Conservation (phyloP, 495 filamentous ascomycete genomes). For the Podospora pseudoanserina region DNA sequence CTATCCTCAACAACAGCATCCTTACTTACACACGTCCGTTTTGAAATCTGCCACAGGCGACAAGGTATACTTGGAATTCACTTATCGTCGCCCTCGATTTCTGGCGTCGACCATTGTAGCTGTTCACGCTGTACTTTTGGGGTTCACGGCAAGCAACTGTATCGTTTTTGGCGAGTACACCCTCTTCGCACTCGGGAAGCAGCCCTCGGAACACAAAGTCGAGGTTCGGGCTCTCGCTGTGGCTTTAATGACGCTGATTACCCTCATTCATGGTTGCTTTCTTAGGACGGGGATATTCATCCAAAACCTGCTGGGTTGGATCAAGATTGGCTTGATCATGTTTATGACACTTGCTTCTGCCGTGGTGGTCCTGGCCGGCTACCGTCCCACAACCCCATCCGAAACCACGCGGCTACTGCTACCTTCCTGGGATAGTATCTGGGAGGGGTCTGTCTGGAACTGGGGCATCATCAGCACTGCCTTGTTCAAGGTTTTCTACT, state of each 20-base stretch:
- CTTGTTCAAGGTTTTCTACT: slow-evolving; percentile 70
- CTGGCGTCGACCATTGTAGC: slow-evolving; percentile 66
- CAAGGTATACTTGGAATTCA: slow-evolving; percentile 76
- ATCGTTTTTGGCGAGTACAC: slow-evolving; percentile 69
- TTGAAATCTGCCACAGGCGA: slow-evolving; percentile 2
- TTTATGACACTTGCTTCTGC: slow-evolving; percentile 61
- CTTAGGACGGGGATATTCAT: slow-evolving; percentile 61
- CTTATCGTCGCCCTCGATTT: slow-evolving; percentile 65
- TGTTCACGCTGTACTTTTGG: slow-evolving; percentile 63
- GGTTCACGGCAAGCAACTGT: slow-evolving; percentile 67
- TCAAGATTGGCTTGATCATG: slow-evolving; percentile 63
- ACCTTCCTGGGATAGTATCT: slow-evolving; percentile 37
- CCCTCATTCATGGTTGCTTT: slow-evolving; percentile 59
- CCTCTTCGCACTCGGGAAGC: slow-evolving; percentile 54
- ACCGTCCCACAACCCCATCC: slow-evolving; percentile 20
- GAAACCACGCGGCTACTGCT: neutral
- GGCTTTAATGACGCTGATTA: slow-evolving; percentile 57
- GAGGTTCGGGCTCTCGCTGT: slow-evolving; percentile 58
- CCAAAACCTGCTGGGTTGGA: slow-evolving; percentile 61
- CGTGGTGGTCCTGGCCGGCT: slow-evolving; percentile 47
- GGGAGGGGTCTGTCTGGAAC: slow-evolving; percentile 55
- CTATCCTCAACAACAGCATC: neutral
- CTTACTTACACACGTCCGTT: neutral
- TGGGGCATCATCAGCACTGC: slow-evolving; percentile 57
- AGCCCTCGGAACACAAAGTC: slow-evolving; percentile 37